These are phyloP conservation scores for Pseudonitzschia delicatissima DNA, from an alignment of 108 stramenopile species.

Conservation along the genomic window DNA sequence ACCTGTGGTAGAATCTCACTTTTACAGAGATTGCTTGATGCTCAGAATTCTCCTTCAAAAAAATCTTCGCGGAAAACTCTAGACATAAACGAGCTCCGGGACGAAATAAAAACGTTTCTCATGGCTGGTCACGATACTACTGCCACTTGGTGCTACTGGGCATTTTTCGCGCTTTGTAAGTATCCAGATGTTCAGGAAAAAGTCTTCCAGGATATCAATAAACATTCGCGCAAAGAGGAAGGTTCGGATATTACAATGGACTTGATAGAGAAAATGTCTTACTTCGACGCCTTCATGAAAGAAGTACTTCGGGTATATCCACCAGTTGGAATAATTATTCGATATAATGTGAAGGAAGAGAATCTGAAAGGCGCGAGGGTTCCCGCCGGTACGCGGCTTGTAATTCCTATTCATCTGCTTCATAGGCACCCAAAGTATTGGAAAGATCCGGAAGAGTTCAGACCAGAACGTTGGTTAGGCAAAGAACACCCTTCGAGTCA, in stretches of 20 bases:
- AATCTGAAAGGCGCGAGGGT: constrained; percentile 43
- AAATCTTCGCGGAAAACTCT: constrained; percentile 20
- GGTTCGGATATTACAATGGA: constrained; percentile 36
- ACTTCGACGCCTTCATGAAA: constrained; percentile 55
- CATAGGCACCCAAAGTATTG: constrained; percentile 60
- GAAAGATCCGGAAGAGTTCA: constrained; percentile 55
- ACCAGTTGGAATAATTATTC: constrained; percentile 46
- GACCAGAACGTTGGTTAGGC: constrained; percentile 61
- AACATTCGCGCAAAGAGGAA: constrained; percentile 18
- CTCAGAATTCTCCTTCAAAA: constrained; percentile 19
- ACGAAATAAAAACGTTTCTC: constrained; percentile 67
- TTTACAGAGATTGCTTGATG: constrained; percentile 48
- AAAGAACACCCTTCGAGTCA: constrained; percentile 23
- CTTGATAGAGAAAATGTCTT: constrained; percentile 49
- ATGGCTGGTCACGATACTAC: constrained; percentile 74
- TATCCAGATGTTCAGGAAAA: constrained; percentile 45
- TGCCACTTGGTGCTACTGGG: constrained; percentile 57
- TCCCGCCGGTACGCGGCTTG: constrained; percentile 41
- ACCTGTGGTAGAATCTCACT: constrained; percentile 29
- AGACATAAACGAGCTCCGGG: constrained; percentile 42
- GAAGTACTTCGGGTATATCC: constrained; percentile 68
- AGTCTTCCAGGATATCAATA: constrained; percentile 48
- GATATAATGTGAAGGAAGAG: constrained; percentile 20
- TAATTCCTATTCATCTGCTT: constrained; percentile 46
- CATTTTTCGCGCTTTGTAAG: constrained; percentile 46